Conservation (phyloP, 495 filamentous ascomycete species). For the Parmelia sp. region DNA sequence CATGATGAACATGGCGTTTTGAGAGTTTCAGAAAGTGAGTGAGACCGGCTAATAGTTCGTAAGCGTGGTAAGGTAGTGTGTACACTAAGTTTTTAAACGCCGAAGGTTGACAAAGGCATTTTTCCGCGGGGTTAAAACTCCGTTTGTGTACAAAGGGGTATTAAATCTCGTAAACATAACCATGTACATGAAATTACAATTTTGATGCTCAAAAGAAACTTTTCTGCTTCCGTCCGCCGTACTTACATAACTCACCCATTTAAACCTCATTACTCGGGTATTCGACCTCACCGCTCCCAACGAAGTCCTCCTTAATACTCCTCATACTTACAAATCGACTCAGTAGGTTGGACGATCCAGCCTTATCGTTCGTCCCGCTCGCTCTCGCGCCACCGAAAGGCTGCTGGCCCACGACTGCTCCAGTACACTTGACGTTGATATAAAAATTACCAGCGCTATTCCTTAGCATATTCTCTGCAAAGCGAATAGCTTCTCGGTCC, state of each 20-base stretch:
- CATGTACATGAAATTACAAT: background rate
- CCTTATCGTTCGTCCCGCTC: slow-evolving; percentile 90
- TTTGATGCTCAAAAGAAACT: no score
- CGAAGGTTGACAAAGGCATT: background rate
- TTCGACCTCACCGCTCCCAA: slow-evolving; percentile 56
- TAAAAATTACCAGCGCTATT: slow-evolving; percentile 84
- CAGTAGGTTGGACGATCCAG: slow-evolving; percentile 69
- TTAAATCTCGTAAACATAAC: background rate
- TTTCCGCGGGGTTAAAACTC: background rate
- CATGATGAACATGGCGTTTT: background rate
- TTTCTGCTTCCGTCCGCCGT: slow-evolving; percentile 42
- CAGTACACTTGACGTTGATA: slow-evolving; percentile 89
- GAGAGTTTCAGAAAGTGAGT: background rate
- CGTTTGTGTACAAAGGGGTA: background rate
- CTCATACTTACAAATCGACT: slow-evolving; percentile 74
- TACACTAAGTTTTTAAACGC: background rate
- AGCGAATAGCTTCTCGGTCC: slow-evolving; percentile 58
- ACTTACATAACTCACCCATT: background rate
- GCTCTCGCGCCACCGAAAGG: slow-evolving; percentile 82
- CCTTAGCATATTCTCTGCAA: slow-evolving; percentile 66
- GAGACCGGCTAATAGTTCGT: no score
- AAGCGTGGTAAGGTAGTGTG: background rate
- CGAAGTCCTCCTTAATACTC: slow-evolving; percentile 88
- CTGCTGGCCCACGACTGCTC: slow-evolving; percentile 88
- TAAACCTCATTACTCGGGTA: slow-evolving; percentile 69